These are phyloP conservation scores for Zarea fungicola DNA, from an alignment of 2,329 filamentous ascomycete species.

Conservation along the genomic window DNA sequence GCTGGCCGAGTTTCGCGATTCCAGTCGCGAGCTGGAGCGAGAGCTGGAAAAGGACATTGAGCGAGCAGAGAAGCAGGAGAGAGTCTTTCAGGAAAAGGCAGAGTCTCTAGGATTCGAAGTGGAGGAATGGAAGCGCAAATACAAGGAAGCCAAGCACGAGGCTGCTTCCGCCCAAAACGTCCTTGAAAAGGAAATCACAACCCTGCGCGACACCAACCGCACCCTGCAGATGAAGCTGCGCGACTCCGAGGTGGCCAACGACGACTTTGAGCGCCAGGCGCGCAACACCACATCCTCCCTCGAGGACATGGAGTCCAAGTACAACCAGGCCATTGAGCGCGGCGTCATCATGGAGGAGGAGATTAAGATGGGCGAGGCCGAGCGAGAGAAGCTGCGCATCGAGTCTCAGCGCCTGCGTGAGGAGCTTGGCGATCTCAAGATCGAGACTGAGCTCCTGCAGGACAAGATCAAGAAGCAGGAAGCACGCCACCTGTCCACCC, in stretches of 20 bases:
- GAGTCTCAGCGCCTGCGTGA: constrained; percentile 85
- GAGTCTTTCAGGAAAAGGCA: constrained; percentile 77
- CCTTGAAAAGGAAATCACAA: constrained; percentile 94
- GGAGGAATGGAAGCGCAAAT: constrained; percentile 99
- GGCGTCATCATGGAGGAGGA: constrained; percentile 93
- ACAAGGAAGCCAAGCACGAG: constrained; percentile 90
- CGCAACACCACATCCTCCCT: constrained; percentile 92
- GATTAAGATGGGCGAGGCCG: constrained; percentile 83
- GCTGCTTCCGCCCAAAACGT: constrained; percentile 76
- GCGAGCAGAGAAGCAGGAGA: constrained; percentile 87
- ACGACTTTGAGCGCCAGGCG: constrained; percentile 95
- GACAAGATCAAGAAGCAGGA: constrained; percentile 82
- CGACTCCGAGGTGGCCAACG: constrained; percentile 96
- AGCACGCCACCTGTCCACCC: constrained; percentile 50
- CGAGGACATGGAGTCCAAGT: constrained; percentile 95
- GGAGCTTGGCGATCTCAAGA: constrained; percentile 86
- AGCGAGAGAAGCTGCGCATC: constrained; percentile 82
- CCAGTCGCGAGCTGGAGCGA: constrained; percentile 87
- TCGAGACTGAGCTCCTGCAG: constrained; percentile 89
- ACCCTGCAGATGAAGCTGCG: constrained; percentile 77
- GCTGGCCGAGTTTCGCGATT: constrained; percentile 87
- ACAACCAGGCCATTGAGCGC: constrained; percentile 88
- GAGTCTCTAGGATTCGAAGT: constrained; percentile 83
- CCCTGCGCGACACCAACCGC: constrained; percentile 76
- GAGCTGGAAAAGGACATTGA: constrained; percentile 97